Conservation (phyloP, 345 rosid genomes). For the Abelmoschus esculentus region DNA sequence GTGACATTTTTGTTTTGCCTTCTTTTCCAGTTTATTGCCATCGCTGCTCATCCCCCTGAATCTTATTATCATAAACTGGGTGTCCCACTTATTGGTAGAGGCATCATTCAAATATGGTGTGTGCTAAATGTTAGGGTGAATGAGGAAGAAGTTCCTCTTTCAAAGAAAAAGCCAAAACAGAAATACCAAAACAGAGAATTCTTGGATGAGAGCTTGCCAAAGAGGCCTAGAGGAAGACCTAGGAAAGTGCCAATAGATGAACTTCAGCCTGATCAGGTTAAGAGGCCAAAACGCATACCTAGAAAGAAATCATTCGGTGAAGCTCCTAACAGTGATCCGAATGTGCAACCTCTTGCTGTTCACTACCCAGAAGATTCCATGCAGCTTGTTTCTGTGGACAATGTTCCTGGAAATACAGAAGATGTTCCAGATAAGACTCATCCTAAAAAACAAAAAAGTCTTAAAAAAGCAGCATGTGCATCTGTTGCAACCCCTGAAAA, state of each 20-base stretch:
- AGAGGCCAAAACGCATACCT: slow-evolving; percentile 45
- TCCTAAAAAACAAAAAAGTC: slow-evolving; percentile 17
- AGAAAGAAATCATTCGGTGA: slow-evolving; percentile 38
- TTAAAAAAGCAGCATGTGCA: slow-evolving; percentile 16
- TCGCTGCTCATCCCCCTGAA: slow-evolving; percentile 84
- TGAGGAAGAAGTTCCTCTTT: slow-evolving; percentile 20
- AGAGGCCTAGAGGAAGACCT: slow-evolving; percentile 42
- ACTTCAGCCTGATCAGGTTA: slow-evolving; percentile 17
- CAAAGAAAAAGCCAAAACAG: slow-evolving; percentile 21
- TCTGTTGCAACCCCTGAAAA: slow-evolving; percentile 25
- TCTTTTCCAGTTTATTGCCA: slow-evolving; percentile 65
- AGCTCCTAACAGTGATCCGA: slow-evolving; percentile 23
- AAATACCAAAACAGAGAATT: slow-evolving; percentile 13
- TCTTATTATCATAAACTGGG: slow-evolving; percentile 75
- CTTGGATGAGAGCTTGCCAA: slow-evolving; percentile 18
- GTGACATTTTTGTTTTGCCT: not conserved
- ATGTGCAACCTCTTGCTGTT: slow-evolving; percentile 39
- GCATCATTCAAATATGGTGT: slow-evolving; percentile 85
- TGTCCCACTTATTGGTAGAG: slow-evolving; percentile 62
- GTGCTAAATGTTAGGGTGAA: slow-evolving; percentile 35
- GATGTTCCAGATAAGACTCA: slow-evolving; percentile 21
- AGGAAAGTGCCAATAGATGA: slow-evolving; percentile 28
- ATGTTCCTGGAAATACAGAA: slow-evolving; percentile 20
- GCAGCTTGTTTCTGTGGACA: slow-evolving; percentile 25
- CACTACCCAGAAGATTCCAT: slow-evolving; percentile 42